Evolutionary conservation across 2,329 filamentous ascomycete species (phyloP), one percentile per base, ranked within the genome.

Genomic region (Catunica adiposa): DNA sequence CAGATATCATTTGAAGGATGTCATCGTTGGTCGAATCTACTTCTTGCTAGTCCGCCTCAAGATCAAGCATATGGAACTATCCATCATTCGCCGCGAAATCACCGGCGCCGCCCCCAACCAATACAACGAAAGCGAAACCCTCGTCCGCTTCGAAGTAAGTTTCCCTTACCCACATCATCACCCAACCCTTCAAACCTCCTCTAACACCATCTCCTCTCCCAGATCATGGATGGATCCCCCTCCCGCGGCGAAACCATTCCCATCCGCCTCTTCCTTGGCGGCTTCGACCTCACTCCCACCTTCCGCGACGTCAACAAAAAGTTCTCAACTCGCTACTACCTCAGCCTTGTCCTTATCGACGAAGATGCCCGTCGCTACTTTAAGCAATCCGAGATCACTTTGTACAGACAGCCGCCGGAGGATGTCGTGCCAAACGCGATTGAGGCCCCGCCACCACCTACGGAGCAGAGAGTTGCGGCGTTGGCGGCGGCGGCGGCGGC

Each of bases 241-340:
- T 96, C 89, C 54, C 79, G 92, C 73, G 89, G 86, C 78, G 82
- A 77, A 73, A 97, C 92, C 1, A 98, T 98, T 60, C 92, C 92
- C 22, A 98, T 98, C 65, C 80, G 92, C 63, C 76, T 98, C 56
- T 98, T 98, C 79, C 80, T 98, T 8, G 92, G 92, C 59, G 92
- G 92, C 54, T 98, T 98, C 67, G 94, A 98, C 69, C 72, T 98
- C 60, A 98, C 92, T 3, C 92, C 92, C 15, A 98, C 92, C 11
- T 98, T 98, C 79, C 86, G 92, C 60, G 92, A 98, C 68, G 94
- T 98, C 62, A 98, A 98, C 79, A 98, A 98, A 77, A 98, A 98
- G 72, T 98, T 95, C 70, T 97, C 90, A 25, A 97, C 90, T 38
- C 79, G 92, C 64, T 98, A 98, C 72, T 98, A 98, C 71, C 79